A percentile compares a stretch with the other conserved stretches of the same genome.
Evolutionary conservation across 805 yeast genomes (phyloP).

Genomic region (Danielia reshetovae): DNA sequence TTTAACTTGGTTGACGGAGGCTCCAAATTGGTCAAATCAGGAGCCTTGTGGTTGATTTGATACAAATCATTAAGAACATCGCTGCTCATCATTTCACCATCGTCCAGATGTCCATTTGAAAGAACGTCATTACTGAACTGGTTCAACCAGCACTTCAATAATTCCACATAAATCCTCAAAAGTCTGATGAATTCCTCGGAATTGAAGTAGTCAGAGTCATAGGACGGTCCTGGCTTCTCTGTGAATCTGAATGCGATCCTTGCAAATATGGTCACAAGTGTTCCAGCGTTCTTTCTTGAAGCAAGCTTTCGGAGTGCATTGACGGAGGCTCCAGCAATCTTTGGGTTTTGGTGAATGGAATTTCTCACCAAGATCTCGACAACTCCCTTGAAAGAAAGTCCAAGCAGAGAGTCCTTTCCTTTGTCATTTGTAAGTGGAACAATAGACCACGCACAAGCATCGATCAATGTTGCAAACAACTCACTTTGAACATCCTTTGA

Average conservation of each 20-base stretch:
- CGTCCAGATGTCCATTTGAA: slow-evolving; percentile 19
- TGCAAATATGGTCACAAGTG: slow-evolving; percentile 69
- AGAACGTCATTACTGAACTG: slow-evolving; percentile 43
- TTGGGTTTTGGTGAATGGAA: slow-evolving; percentile 60
- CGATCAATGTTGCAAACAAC: slow-evolving; percentile 65
- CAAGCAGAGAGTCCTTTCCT: slow-evolving; percentile 43
- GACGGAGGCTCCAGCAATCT: slow-evolving; percentile 62
- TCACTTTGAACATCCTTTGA: slow-evolving; percentile 46
- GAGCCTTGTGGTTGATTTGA: slow-evolving; percentile 42
- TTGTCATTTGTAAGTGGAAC: slow-evolving; percentile 26
- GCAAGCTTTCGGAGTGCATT: slow-evolving; percentile 65
- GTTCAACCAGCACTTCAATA: slow-evolving; percentile 78
- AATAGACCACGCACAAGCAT: slow-evolving; percentile 65
- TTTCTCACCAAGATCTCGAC: slow-evolving; percentile 78
- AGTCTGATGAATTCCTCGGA: slow-evolving; percentile 58
- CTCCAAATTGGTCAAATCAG: slow-evolving; percentile 24
- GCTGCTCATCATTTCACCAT: slow-evolving; percentile 33
- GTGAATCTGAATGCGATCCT: slow-evolving; percentile 76
- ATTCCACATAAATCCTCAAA: slow-evolving; percentile 69
- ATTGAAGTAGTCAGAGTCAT: slow-evolving; percentile 54
- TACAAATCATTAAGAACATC: slow-evolving; percentile 40
- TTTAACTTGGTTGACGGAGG: slow-evolving; percentile 16
- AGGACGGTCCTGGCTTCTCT: slow-evolving; percentile 58
- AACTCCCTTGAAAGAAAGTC: slow-evolving; percentile 55
- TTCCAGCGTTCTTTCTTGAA: slow-evolving; percentile 62